Base-by-base conservation (phyloP, 2,329 filamentous ascomycete species). In the Reticulascus tulasneorum region DNA sequence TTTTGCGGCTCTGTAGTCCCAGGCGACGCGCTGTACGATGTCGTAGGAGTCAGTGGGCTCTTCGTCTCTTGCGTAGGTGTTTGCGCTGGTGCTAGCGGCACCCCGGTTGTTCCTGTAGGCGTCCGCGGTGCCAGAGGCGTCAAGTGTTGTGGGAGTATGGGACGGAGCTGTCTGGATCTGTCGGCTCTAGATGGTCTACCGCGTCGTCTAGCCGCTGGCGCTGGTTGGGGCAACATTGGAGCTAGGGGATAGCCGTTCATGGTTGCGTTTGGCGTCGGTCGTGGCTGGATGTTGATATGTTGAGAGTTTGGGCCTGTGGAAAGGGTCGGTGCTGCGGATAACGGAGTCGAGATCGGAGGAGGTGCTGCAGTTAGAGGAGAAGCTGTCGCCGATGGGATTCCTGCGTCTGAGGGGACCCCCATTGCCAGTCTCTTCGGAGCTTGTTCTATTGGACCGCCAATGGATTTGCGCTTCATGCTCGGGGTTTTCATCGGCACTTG, bases 151-250 rank as follows among this genome's bases (percentile, higher is more conserved):
- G 62, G 61, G 13, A 58, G 47, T 10, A 55, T 45, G 10, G 61
- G 52, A 13, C 46, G 52, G 6, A 56, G 48, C 31, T 55, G 48
- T 10, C 46, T 57, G 11, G 54, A 63, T 45, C 63, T 67, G 36
- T 69, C 67, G 10, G 63, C 59, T 36, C 67, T 62, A 9, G 67
- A 63, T 5, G 68, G 68, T 24, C 68, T 59, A 3, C 68, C 68
- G 40, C 67, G 60, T 49, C 69, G 71, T 46, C 60, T 67, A n/a
- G 55, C 42, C 3, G 37, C 29, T 12, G 40, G 16, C 15, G 36
- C 24, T 16, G 35, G 37, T 8, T 38, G 44, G 17, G 40, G 29
- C 11, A 38, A 17, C 20, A 31, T 28, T 23, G 16, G 21, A n/a
- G 26, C 34, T 23, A 17, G 30, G 20, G 23, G 31, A n/a, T n/a